Percentiles rank a stretch among this genome's conserved stretches.
Conservation (phyloP, 1,284 basidiomycete species). For the Singerocomus inundabilis region DNA sequence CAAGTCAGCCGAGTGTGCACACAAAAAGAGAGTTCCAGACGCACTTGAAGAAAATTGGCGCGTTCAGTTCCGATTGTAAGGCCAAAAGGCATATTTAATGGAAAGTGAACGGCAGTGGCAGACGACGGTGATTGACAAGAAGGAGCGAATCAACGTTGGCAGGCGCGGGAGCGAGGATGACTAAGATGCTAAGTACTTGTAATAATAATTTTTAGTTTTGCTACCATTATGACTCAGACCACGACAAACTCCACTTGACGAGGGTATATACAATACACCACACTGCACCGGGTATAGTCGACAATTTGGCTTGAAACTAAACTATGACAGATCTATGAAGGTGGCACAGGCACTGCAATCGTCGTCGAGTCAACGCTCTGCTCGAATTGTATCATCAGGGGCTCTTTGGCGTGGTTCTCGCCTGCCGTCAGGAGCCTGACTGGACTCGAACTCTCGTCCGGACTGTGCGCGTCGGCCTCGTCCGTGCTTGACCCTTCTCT, state of each 20-base stretch:
- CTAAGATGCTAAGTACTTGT: constrained; percentile 28
- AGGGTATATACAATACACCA: neutral
- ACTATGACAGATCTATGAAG: constrained; percentile 2
- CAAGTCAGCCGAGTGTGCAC: constrained; percentile 11
- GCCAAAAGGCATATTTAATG: constrained; percentile 62
- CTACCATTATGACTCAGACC: constrained; percentile 1
- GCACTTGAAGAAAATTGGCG: constrained; percentile 67
- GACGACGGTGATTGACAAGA: constrained; percentile 32
- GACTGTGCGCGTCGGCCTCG: neutral
- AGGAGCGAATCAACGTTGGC: constrained; percentile 26
- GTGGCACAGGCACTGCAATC: neutral
- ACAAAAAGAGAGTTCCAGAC: constrained; percentile 14
- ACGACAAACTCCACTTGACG: neutral
- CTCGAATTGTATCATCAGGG: neutral
- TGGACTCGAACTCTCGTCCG: neutral
- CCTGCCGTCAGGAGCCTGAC: neutral
- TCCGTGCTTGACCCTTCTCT: neutral
- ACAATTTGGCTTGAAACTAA: neutral
- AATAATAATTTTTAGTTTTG: constrained; percentile 2
- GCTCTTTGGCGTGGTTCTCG: neutral
- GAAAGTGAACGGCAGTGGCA: constrained; percentile 16
- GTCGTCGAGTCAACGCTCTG: neutral
- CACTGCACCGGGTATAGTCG: no score
- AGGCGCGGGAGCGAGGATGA: constrained; percentile 17
- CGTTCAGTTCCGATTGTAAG: constrained; percentile 78